Evolutionary conservation across 768 basidiomycete species (phyloP).

Genomic region (Multifurca ochricompacta): DNA sequence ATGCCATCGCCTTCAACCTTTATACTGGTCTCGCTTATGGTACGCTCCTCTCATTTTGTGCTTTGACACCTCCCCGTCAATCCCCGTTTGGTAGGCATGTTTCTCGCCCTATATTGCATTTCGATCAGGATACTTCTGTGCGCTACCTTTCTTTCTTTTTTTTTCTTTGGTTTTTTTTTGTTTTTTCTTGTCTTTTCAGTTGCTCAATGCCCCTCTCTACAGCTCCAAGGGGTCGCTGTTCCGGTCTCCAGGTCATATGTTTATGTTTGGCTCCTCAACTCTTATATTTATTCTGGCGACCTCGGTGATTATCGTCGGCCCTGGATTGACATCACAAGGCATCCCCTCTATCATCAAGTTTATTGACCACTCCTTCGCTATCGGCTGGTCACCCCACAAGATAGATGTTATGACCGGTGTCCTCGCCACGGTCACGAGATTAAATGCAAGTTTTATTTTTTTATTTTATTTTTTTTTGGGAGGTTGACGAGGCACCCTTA

Average conservation of each 20-base stretch:
- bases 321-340: neutral
- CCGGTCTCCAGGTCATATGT: slow-evolving; percentile 4
- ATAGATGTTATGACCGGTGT: neutral
- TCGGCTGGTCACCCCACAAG: slow-evolving; percentile 12
- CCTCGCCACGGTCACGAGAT: neutral
- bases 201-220: neutral
- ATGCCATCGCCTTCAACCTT: slow-evolving; percentile 12
- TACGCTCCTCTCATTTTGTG: neutral
- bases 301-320: neutral
- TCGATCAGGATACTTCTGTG: slow-evolving; percentile 15
- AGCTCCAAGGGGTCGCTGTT: slow-evolving; percentile 9
- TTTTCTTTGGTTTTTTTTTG: neutral
- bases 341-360: slow-evolving; percentile 5
- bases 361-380: neutral
- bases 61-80: neutral
- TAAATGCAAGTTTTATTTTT: slow-evolving; percentile 4
- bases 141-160: neutral
- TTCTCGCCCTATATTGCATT: slow-evolving; percentile 7
- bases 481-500: neutral
- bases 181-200: neutral
- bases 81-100: slow-evolving; percentile 1
- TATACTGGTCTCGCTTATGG: slow-evolving; percentile 13
- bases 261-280: slow-evolving; percentile 1
- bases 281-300: slow-evolving; percentile 11
- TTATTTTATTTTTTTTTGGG: neutral